Conservation (phyloP, 495 filamentous ascomycete genomes). For the Parathielavia hyrcaniae region DNA sequence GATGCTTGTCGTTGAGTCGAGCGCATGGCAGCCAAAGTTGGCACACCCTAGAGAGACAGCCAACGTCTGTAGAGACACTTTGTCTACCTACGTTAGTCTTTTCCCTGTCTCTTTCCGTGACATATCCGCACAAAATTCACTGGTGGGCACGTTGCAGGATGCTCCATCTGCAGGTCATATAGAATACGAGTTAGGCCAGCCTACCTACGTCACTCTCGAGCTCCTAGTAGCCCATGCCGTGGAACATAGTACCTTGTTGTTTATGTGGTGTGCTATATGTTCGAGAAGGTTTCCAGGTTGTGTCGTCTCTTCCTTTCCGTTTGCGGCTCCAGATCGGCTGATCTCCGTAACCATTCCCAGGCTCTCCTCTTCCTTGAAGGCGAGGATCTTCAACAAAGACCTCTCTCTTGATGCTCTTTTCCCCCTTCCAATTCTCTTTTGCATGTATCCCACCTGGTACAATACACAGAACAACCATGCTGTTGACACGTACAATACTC, state of each 20-base stretch:
- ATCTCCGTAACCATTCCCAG: too few relatives aligned
- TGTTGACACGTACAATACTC: background rate
- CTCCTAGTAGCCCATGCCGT: background rate
- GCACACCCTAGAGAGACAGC: too few relatives aligned
- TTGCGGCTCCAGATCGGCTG: background rate
- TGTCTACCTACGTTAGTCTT: too few relatives aligned
- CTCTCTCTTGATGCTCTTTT: background rate
- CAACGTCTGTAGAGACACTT: too few relatives aligned
- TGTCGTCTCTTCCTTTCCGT: background rate
- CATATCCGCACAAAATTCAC: too few relatives aligned
- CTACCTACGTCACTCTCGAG: slow-evolving; percentile 3
- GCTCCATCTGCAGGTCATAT: background rate
- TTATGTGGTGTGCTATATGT: background rate
- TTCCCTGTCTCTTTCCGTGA: too few relatives aligned
- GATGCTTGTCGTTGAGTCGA: too few relatives aligned
- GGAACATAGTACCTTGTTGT: background rate
- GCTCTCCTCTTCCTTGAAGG: too few relatives aligned
- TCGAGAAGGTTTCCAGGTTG: too few relatives aligned
- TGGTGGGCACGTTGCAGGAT: too few relatives aligned
- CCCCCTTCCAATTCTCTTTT: background rate
- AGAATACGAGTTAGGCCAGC: background rate
- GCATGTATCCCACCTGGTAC: background rate
- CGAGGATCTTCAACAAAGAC: background rate
- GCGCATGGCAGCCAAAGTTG: too few relatives aligned
- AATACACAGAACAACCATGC: slow-evolving; percentile 1